Evolutionary conservation across 495 filamentous ascomycete genomes (phyloP), one percentile per base, ranked within the genome.

Genomic region (Schizothecium vesticola): DNA sequence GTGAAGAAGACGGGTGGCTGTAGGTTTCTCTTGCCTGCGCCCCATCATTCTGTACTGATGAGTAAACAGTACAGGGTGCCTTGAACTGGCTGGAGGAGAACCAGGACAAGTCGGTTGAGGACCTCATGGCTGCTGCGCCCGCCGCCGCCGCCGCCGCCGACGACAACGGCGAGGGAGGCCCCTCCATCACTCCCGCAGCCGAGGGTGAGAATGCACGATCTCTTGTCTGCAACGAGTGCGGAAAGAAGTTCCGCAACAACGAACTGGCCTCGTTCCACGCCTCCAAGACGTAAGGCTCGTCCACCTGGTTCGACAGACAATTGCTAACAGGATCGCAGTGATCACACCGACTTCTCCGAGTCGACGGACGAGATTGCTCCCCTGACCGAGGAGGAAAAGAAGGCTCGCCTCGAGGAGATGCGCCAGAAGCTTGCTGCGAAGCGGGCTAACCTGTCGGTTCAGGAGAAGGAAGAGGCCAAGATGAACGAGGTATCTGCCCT

Each of bases 21-120:
- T 94, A 78, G 80, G 91, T 84, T 22, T 63, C 31, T 31, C 61
- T 62, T 3, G 28, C 43, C 57, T 56, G 22, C 21, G 65, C n/a
- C 25, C n/a, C 1, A 10, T 13, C 19, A 13, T 36, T 31, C 2
- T 25, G 25, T n/a, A 61, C 75, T 63, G 75, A 68, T 25, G 3
- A 16, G 11, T 13, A 12, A 56, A 51, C 69, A 97, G 92, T 97
- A 65, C 89, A 94, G 76, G 91, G 89, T 72, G 94, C 94, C 65
- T 81, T 99, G 65, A 91, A 95, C 79, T 99, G 96, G 95, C 86
- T 99, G 11, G 95, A 96, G 74, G 83, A 88, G 71, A 96, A 93
- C 70, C 88, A 95, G 59, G 92, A 95, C 78, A 94, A 88, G 73
- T 81, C 90, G 2, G 72, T 94, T 33, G 92, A 96, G 16, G 89